Percentiles rank a stretch among this genome's conserved stretches.
These are phyloP conservation scores for Quercus phellos DNA, from an alignment of 331 rosid genomes.

Conservation along the genomic window DNA sequence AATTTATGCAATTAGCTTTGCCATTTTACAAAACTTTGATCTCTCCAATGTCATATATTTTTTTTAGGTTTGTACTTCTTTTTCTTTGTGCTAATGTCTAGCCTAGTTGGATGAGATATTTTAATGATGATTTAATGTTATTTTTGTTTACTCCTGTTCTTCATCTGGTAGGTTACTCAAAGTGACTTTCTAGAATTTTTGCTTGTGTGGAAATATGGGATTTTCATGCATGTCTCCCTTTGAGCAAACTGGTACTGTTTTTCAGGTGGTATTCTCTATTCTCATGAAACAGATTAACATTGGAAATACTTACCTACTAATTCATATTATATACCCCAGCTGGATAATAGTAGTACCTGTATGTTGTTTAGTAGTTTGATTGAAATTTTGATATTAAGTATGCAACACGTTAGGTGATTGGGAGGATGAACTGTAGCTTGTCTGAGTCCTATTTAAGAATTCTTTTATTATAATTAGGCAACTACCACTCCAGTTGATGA, in stretches of 20 bases:
- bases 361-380: no score
- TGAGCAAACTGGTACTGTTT: not conserved
- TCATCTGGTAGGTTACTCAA: conserved; percentile 13
- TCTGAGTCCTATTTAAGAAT: no score
- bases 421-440: not conserved
- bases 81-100: conserved; percentile 22
- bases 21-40: conserved; percentile 26
- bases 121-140: conserved; percentile 25
- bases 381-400: no score
- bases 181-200: conserved; percentile 10
- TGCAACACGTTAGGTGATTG: not conserved
- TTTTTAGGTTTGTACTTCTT: conserved; percentile 36
- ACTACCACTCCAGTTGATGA: no score
- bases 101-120: conserved; percentile 28
- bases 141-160: not conserved
- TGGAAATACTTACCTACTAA: not conserved
- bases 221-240: conserved; percentile 1
- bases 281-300: not conserved
- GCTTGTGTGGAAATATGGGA: not conserved
- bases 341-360: no score
- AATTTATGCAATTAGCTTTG: conserved; percentile 38
- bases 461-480: no score
- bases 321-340: no score
- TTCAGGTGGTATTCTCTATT: not conserved
- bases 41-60: conserved; percentile 39